phyloP scores from a whole-genome alignment of 2,329 filamentous ascomycete genomes.

The Diaporthe amygdali region DNA sequence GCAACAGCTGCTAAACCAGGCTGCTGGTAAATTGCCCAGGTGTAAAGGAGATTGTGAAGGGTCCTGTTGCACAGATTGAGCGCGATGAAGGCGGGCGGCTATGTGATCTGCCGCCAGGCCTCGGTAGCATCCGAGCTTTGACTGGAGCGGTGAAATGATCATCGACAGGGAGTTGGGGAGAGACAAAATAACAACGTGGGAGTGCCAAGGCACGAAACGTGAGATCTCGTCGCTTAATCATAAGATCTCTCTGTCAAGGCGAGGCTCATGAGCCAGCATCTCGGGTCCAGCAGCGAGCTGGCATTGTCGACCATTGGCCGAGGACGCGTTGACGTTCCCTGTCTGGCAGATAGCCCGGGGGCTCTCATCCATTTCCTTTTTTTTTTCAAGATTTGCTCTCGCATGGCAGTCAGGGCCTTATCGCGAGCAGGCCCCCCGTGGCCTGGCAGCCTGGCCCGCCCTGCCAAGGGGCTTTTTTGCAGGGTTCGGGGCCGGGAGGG shows the following conservation, averaged over 20 bases:
- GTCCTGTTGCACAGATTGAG: neutral
- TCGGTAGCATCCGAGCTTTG: slow-evolving; percentile 14
- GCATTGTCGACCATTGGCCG: slow-evolving; percentile 8
- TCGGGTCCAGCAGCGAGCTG: neutral
- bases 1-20: neutral
- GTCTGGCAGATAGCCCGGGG: neutral
- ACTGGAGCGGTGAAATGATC: slow-evolving; percentile 7
- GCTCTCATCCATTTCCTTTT: neutral
- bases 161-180: neutral
- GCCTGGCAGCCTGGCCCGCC: neutral
- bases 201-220: slow-evolving; percentile 11
- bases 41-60: neutral
- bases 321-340: neutral
- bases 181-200: slow-evolving; percentile 12
- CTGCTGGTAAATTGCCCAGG: neutral
- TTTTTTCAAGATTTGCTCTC: neutral
- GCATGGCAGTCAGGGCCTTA: neutral
- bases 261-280: neutral
- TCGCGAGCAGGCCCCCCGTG: neutral
- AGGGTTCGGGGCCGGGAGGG: neutral
- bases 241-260: slow-evolving; percentile 17
- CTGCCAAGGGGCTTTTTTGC: neutral
- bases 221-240: slow-evolving; percentile 21
- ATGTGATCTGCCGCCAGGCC: neutral
- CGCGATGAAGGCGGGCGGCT: neutral